Percentiles rank a stretch among this genome's conserved stretches.
Conservation (phyloP, 768 basidiomycete species). For the Russula griseocarnosa region DNA sequence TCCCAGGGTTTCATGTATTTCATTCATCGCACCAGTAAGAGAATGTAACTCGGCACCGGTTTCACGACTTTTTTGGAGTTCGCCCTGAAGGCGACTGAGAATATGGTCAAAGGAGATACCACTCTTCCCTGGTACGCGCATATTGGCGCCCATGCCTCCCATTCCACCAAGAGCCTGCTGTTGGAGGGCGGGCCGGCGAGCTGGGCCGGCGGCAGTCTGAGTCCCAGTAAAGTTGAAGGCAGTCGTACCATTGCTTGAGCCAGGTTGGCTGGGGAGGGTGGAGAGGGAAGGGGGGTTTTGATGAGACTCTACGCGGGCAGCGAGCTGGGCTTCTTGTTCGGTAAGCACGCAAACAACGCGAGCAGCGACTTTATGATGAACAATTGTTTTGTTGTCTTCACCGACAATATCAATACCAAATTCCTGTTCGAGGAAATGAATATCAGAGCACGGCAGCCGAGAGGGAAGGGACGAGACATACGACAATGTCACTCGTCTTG, state of each 20-base stretch:
- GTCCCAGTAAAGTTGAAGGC: constrained; percentile 44
- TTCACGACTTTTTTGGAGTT: constrained; percentile 94
- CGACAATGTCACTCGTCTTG: constrained; percentile 93
- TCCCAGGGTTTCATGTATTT: constrained; percentile 89
- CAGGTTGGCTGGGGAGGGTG: constrained; percentile 36
- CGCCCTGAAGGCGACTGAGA: constrained; percentile 79
- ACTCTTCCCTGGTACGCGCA: constrained; percentile 73
- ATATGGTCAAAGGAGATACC: constrained; percentile 93
- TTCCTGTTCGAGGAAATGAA: constrained; percentile 52
- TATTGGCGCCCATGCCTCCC: constrained; percentile 72
- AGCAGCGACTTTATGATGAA: constrained; percentile 98
- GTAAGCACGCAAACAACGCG: constrained; percentile 85
- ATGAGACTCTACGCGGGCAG: constrained; percentile 65
- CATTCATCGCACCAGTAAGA: constrained; percentile 73
- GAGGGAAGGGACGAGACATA: constrained; percentile 42
- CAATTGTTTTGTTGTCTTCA: constrained; percentile 96
- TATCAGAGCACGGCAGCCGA: constrained; percentile 13
- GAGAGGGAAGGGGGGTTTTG: constrained; percentile 40
- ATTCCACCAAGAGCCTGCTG: constrained; percentile 63
- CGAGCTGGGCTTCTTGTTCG: constrained; percentile 77
- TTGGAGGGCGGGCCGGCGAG: constrained; percentile 53
- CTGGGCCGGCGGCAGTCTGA: constrained; percentile 35
- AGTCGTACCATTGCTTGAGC: constrained; percentile 39
- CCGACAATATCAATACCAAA: constrained; percentile 99
- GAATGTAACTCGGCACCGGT: constrained; percentile 82